phyloP scores from a whole-genome alignment of 176 grass and related monocot species.

The Cenchrus americanus region DNA sequence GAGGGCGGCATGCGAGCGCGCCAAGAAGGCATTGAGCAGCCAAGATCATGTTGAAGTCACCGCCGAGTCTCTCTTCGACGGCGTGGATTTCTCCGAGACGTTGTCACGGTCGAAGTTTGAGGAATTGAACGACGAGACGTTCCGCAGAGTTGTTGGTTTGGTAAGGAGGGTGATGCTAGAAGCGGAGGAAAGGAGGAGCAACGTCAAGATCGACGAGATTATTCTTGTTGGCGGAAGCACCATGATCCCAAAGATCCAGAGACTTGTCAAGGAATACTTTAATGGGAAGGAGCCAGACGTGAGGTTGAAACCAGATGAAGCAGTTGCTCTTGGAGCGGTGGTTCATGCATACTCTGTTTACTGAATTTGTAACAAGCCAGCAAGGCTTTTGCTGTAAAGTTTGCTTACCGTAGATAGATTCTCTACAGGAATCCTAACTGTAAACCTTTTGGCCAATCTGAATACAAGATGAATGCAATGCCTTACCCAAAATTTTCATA shows the following conservation, averaged over 20 bases:
- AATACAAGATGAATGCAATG: no score
- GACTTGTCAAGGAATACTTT: not conserved
- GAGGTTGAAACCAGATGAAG: not conserved
- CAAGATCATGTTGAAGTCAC: not conserved
- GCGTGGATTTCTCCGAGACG: not conserved
- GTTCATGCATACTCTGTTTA: not conserved
- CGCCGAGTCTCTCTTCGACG: not conserved
- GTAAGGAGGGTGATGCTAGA: not conserved
- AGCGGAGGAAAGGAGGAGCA: not conserved
- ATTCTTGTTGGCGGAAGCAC: slow-evolving; percentile 19
- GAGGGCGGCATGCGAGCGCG: slow-evolving; percentile 10
- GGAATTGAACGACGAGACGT: not conserved
- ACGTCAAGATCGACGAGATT: not conserved
- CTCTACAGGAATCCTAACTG: no score
- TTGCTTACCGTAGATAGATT: not conserved
- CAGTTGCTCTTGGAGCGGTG: not conserved
- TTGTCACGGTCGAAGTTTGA: not conserved
- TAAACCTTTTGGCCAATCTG: no score
- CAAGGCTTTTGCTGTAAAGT: not conserved
- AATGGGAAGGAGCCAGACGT: not conserved
- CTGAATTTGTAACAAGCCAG: no score
- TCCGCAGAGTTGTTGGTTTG: not conserved
- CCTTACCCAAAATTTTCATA: no score
- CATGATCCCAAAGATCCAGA: not conserved
- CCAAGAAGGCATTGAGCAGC: slow-evolving; percentile 15